phyloP scores from a whole-genome alignment of 2,329 filamentous ascomycete species.

The Diaporthe vexans region DNA sequence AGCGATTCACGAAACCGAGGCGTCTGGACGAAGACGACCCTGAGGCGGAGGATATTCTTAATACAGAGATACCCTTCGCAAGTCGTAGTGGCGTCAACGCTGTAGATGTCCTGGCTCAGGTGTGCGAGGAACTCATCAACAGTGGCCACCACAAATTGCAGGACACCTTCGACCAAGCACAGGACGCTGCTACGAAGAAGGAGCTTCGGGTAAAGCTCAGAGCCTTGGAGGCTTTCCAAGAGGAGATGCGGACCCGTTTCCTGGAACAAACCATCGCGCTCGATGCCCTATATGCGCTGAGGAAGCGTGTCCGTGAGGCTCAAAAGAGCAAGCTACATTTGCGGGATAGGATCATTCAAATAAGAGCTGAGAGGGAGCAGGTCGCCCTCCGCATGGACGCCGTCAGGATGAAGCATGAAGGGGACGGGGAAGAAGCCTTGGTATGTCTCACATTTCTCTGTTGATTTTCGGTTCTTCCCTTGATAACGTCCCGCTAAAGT shows the following conservation, averaged over 20 bases:
- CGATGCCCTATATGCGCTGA: constrained; percentile 70
- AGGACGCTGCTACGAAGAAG: constrained; percentile 62
- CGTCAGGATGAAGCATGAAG: constrained; percentile 71
- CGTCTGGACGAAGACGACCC: constrained; percentile 57
- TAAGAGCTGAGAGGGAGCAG: constrained; percentile 72
- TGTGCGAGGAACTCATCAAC: constrained; percentile 73
- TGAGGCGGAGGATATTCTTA: constrained; percentile 60
- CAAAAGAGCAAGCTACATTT: constrained; percentile 70
- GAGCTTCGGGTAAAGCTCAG: constrained; percentile 69
- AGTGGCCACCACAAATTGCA: constrained; percentile 63
- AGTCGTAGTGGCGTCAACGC: constrained; percentile 70
- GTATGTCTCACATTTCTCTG: constrained; percentile 51
- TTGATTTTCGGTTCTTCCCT: not conserved
- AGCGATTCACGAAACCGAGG: constrained; percentile 69
- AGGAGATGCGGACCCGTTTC: constrained; percentile 68
- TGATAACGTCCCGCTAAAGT: constrained; percentile 10
- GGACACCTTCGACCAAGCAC: constrained; percentile 57
- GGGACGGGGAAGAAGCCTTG: constrained; percentile 64
- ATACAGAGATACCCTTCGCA: constrained; percentile 66
- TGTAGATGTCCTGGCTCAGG: constrained; percentile 72
- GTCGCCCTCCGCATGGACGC: constrained; percentile 74
- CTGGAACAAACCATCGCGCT: constrained; percentile 73
- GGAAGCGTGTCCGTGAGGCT: constrained; percentile 69
- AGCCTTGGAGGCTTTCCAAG: constrained; percentile 70
- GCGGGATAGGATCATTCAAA: constrained; percentile 71